phyloP scores from a whole-genome alignment of 2,329 filamentous ascomycete genomes.

The Cladosporium sp. region DNA sequence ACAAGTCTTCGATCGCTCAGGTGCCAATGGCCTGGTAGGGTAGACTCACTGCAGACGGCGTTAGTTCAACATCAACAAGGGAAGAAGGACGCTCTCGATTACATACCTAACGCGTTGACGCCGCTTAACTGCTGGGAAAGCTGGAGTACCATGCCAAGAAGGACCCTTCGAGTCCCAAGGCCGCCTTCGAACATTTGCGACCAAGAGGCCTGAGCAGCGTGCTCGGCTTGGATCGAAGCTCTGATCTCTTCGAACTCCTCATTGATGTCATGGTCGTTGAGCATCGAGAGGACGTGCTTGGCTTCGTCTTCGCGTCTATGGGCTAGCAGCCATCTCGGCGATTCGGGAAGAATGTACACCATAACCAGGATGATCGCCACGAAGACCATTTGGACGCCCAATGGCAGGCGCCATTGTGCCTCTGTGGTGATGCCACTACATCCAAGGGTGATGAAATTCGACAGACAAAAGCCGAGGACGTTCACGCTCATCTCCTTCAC shows the following conservation, averaged over 20 bases:
- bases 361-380: constrained; percentile 26
- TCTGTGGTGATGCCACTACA: constrained; percentile 26
- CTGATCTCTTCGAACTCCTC: constrained; percentile 26
- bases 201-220: constrained; percentile 27
- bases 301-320: constrained; percentile 26
- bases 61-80: neutral
- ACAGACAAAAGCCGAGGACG: constrained; percentile 26
- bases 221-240: constrained; percentile 27
- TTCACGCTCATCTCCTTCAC: constrained; percentile 29
- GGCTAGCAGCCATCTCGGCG: constrained; percentile 29
- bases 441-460: constrained; percentile 28
- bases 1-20: neutral
- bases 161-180: constrained; percentile 24
- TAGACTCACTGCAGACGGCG: neutral
- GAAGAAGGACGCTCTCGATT: neutral
- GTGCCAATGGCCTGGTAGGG: neutral
- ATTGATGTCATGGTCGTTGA: constrained; percentile 25
- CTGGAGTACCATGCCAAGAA: constrained; percentile 29
- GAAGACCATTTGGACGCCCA: constrained; percentile 31
- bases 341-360: constrained; percentile 20
- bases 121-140: constrained; percentile 57
- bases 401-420: constrained; percentile 28
- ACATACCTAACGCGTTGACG: constrained; percentile 41
- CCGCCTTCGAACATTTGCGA: constrained; percentile 28
- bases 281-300: constrained; percentile 21